Percentiles rank a stretch among this genome's conserved stretches.
Conservation (phyloP, 495 filamentous ascomycete genomes). For the Lepidopterella palustris region DNA sequence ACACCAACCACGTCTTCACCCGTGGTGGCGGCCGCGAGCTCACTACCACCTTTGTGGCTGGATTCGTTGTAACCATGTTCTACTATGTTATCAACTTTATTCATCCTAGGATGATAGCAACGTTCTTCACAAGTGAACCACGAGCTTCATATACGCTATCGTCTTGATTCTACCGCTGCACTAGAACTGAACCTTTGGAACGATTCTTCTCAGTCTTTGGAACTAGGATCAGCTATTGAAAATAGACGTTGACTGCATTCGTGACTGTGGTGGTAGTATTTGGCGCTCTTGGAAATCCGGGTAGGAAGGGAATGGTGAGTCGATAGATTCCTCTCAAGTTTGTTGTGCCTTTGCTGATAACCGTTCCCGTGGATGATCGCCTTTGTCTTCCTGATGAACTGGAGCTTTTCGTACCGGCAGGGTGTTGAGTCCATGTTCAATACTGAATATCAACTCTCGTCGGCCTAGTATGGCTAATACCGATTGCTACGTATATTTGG, state of each 20-base stretch:
- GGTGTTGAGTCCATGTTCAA: too few species aligned
- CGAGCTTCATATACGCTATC: conserved; percentile 25
- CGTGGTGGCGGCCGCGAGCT: conserved; percentile 26
- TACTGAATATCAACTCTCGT: too few species aligned
- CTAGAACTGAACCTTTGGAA: conserved; percentile 32
- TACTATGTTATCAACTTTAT: conserved; percentile 32
- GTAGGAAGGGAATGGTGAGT: conserved; percentile 17
- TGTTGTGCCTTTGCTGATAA: not conserved
- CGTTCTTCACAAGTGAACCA: conserved; percentile 29
- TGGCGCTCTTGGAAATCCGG: conserved; percentile 24
- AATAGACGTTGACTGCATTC: conserved; percentile 28
- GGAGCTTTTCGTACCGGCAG: too few species aligned
- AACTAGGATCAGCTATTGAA: conserved; percentile 32
- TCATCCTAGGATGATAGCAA: conserved; percentile 26
- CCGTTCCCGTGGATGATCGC: conserved; percentile 13
- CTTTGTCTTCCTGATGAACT: conserved; percentile 28
- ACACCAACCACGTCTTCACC: conserved; percentile 33
- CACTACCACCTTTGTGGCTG: conserved; percentile 28
- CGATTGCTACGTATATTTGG: too few species aligned
- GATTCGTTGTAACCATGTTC: conserved; percentile 32
- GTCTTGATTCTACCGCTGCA: conserved; percentile 31
- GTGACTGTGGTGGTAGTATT: conserved; percentile 34
- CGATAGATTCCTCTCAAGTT: not conserved
- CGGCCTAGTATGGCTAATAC: too few species aligned
- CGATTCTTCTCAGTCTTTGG: conserved; percentile 33